phyloP scores from a whole-genome alignment of 108 stramenopile species.

The Chaetoceros tenuissimus region DNA sequence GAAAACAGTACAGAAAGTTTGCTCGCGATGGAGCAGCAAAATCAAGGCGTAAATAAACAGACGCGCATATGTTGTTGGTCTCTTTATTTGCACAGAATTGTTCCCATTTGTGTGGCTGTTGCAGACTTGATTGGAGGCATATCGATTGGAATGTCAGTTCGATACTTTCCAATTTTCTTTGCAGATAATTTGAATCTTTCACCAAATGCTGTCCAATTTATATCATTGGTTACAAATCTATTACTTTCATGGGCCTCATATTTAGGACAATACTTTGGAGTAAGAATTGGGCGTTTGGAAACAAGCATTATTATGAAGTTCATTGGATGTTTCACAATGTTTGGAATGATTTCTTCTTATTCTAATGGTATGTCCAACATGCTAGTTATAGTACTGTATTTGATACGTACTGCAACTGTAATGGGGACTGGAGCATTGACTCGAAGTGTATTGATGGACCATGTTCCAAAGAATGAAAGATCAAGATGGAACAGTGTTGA shows the following conservation, averaged over 20 bases:
- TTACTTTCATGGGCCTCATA: slow-evolving; percentile 8
- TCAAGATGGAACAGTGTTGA: slow-evolving; percentile 64
- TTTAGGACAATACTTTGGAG: slow-evolving; percentile 3
- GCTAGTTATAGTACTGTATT: slow-evolving; percentile 28
- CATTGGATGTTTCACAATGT: slow-evolving; percentile 26
- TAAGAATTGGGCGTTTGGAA: slow-evolving; percentile 36
- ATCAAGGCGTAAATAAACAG: no score
- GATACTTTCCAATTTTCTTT: slow-evolving; percentile 71
- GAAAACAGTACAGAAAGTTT: no score
- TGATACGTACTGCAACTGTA: slow-evolving; percentile 51
- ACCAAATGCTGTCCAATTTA: slow-evolving; percentile 41
- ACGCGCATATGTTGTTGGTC: no score
- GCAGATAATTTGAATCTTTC: slow-evolving; percentile 25
- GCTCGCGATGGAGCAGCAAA: no score
- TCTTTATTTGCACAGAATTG: slow-evolving; percentile 13
- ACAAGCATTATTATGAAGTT: slow-evolving; percentile 26
- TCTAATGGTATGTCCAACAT: slow-evolving; percentile 19
- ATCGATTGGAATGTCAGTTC: slow-evolving; percentile 59
- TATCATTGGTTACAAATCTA: slow-evolving; percentile 34
- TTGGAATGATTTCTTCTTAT: slow-evolving; percentile 38
- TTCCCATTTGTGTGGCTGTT: slow-evolving; percentile 25
- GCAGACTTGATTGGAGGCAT: slow-evolving; percentile 36
- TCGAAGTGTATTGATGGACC: slow-evolving; percentile 58
- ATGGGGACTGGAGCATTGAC: slow-evolving; percentile 41
- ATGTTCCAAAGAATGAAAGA: slow-evolving; percentile 44